Percentiles rank a stretch among this genome's conserved stretches.
These are phyloP conservation scores for Cutaneotrichosporon cavernicola DNA, from an alignment of 1,284 basidiomycete species.

Conservation along the genomic window DNA sequence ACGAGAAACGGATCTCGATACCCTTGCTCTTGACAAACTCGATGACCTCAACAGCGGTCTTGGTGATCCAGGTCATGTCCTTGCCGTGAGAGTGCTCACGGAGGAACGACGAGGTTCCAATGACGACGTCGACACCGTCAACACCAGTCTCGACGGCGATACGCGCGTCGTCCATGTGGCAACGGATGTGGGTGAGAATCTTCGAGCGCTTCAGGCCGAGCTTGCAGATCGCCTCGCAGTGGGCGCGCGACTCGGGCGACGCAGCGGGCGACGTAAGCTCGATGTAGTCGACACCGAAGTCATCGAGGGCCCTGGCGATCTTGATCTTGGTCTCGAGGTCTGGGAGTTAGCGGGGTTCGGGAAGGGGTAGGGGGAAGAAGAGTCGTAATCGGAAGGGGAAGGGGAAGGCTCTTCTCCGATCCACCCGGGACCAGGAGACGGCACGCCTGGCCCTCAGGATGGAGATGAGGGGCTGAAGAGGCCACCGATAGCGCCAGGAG, in stretches of 20 bases:
- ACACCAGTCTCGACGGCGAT: conserved; percentile 99
- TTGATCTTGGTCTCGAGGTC: conserved; percentile 97
- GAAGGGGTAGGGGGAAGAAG: conserved; percentile 45
- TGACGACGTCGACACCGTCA: conserved; percentile 98
- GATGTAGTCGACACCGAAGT: conserved; percentile 99
- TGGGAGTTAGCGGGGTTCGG: conserved; percentile 11
- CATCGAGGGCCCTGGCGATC: conserved; percentile 93
- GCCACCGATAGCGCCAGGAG: too few relatives aligned
- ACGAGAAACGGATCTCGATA: conserved; percentile 99
- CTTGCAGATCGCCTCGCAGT: conserved; percentile 99
- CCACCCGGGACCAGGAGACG: too few relatives aligned
- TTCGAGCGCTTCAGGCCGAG: conserved; percentile 79
- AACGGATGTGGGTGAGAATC: conserved; percentile 98
- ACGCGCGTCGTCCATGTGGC: conserved; percentile 99
- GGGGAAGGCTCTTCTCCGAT: too few relatives aligned
- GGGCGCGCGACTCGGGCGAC: conserved; percentile 89
- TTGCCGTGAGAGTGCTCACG: conserved; percentile 99
- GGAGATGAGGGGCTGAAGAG: too few relatives aligned
- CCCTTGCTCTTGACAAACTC: conserved; percentile 99
- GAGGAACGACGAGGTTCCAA: conserved; percentile 98
- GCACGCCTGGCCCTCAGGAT: too few relatives aligned
- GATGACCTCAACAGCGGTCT: conserved; percentile 92
- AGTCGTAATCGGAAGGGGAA: too few relatives aligned
- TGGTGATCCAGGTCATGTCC: conserved; percentile 99
- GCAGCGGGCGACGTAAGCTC: conserved; percentile 98